These are phyloP conservation scores for Myochromella boudieri DNA, from an alignment of 768 basidiomycete species.

Conservation along the genomic window DNA sequence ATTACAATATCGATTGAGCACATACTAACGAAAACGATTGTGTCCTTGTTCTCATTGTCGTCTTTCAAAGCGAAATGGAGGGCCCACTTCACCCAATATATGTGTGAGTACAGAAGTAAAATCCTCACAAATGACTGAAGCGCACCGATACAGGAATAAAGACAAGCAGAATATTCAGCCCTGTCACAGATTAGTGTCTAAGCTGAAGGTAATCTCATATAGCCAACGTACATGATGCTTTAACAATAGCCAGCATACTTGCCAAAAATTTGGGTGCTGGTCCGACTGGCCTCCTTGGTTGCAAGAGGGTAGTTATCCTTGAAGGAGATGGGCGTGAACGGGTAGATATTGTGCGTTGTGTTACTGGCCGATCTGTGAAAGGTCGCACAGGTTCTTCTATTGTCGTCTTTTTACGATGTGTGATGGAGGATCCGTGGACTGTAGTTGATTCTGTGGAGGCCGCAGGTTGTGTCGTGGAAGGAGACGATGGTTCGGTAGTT, in stretches of 20 bases:
- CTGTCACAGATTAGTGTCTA: conserved; percentile 30
- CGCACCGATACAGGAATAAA: conserved; percentile 73
- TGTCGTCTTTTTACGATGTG: too few relatives aligned
- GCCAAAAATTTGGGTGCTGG: conserved; percentile 41
- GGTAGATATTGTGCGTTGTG: too few relatives aligned
- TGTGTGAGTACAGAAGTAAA: neutral
- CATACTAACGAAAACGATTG: conserved; percentile 74
- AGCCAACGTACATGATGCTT: conserved; percentile 54
- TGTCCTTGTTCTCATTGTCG: conserved; percentile 40
- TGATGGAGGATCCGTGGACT: too few relatives aligned
- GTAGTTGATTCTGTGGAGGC: too few relatives aligned
- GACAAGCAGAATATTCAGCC: conserved; percentile 67
- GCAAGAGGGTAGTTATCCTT: neutral
- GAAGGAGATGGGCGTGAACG: too few relatives aligned
- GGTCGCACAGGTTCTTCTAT: too few relatives aligned
- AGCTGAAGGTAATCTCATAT: neutral
- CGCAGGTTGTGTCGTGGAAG: too few relatives aligned
- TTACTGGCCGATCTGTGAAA: too few relatives aligned
- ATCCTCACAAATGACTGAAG: conserved; percentile 3
- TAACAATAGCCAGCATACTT: conserved; percentile 54
- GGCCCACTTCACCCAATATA: conserved; percentile 59
- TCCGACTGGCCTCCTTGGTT: conserved; percentile 39
- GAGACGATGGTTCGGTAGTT: too few relatives aligned
- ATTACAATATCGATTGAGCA: neutral
- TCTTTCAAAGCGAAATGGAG: conserved; percentile 57